Conservation (phyloP, 768 basidiomycete genomes). For the Termitomyces sp. region DNA sequence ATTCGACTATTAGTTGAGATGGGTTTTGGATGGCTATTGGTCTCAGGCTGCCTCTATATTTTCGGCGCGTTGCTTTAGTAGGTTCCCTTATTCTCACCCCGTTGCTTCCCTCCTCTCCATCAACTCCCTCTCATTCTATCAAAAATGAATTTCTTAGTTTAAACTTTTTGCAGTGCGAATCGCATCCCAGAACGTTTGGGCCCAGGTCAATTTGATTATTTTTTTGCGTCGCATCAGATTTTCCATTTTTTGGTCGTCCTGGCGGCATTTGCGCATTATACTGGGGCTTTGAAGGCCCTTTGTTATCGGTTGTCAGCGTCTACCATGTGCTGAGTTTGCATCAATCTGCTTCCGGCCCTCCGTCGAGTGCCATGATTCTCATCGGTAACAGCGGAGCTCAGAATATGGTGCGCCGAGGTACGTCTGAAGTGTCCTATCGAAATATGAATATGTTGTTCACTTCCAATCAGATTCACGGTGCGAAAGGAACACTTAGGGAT, state of each 20-base stretch:
- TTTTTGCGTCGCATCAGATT: constrained; percentile 84
- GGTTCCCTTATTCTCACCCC: constrained; percentile 31
- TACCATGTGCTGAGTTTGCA: constrained; percentile 20
- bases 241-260: constrained; percentile 81
- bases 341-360: background rate
- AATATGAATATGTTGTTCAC: background rate
- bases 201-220: constrained; percentile 78
- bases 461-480: background rate
- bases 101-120: constrained; percentile 14
- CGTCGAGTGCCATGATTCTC: background rate
- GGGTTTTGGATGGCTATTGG: constrained; percentile 68
- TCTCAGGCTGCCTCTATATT: constrained; percentile 75
- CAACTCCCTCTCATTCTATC: constrained; percentile 19
- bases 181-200: constrained; percentile 74
- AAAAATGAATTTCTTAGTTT: constrained; percentile 9
- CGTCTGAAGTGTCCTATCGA: constrained; percentile 7
- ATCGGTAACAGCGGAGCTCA: background rate
- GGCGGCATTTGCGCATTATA: constrained; percentile 68
- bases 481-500: background rate
- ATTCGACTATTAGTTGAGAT: constrained; percentile 52
- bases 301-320: constrained; percentile 52
- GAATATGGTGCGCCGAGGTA: background rate
- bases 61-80: constrained; percentile 80
- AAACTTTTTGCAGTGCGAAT: constrained; percentile 58
- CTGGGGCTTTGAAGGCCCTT: constrained; percentile 52